A percentile compares a stretch with the other conserved stretches of the same genome.
Conservation (phyloP, 805 yeast genomes). For the Cyberlindnera petersonii region DNA sequence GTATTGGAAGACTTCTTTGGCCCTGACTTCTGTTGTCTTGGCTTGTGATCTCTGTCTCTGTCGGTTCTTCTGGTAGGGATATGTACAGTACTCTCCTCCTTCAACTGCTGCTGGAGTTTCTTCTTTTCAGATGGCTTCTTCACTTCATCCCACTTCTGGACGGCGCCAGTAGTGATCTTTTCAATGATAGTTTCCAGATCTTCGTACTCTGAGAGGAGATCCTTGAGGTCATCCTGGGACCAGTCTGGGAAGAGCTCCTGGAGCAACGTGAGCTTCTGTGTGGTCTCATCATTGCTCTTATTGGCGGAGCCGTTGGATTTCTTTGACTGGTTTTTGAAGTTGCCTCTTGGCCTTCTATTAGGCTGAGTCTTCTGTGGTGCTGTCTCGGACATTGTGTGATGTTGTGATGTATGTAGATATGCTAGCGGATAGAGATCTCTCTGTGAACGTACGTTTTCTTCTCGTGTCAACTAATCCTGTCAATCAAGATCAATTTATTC, state of each 20-base stretch:
- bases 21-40: slow-evolving; percentile 23
- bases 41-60: slow-evolving; percentile 16
- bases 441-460: not conserved
- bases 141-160: slow-evolving; percentile 91
- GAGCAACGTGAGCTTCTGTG: slow-evolving; percentile 49
- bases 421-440: not conserved
- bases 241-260: slow-evolving; percentile 92
- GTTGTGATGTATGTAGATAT: slow-evolving; percentile 4
- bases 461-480: too few species aligned
- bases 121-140: slow-evolving; percentile 60
- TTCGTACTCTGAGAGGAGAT: slow-evolving; percentile 70
- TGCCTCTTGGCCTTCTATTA: slow-evolving; percentile 28
- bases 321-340: slow-evolving; percentile 44
- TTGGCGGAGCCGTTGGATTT: slow-evolving; percentile 26
- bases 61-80: slow-evolving; percentile 12
- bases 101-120: slow-evolving; percentile 33
- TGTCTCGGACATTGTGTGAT: slow-evolving; percentile 16
- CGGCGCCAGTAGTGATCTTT: slow-evolving; percentile 86
- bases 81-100: slow-evolving; percentile 21
- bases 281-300: slow-evolving; percentile 31
- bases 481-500: too few species aligned
- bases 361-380: slow-evolving; percentile 16
- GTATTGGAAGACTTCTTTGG: slow-evolving; percentile 12
- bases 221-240: slow-evolving; percentile 78
- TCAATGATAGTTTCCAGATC: slow-evolving; percentile 79